Evolutionary conservation across 139 green algal species (phyloP).

Genomic region (Chlamydomonas incerta): DNA sequence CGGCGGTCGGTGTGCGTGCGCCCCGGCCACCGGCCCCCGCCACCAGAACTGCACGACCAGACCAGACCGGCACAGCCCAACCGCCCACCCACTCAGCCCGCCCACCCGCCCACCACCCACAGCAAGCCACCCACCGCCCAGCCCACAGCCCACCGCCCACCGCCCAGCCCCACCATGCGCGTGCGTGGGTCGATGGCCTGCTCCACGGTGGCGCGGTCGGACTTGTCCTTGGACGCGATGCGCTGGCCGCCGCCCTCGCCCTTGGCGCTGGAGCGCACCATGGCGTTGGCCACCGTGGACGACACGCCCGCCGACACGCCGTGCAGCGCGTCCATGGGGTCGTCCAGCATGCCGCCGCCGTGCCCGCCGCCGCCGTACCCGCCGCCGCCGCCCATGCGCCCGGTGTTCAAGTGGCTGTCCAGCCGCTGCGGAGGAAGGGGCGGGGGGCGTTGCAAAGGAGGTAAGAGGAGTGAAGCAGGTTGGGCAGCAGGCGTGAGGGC

Average conservation of each 20-base stretch:
- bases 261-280: conserved; percentile 46
- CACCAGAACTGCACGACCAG: no score
- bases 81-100: no score
- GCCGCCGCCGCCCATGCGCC: conserved; percentile 20
- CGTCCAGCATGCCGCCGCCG: conserved; percentile 45
- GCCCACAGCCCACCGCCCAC: not conserved
- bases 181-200: conserved; percentile 94
- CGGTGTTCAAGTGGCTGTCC: conserved; percentile 61
- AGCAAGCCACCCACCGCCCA: no score
- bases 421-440: conserved; percentile 57
- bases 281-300: conserved; percentile 56
- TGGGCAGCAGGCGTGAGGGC: no score
- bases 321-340: conserved; percentile 65
- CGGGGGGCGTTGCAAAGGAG: not conserved
- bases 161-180: conserved; percentile 79
- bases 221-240: conserved; percentile 75
- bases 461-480: not conserved
- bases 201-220: conserved; percentile 93
- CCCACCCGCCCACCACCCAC: no score
- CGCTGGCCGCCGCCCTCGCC: conserved; percentile 18
- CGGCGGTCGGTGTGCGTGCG: no score
- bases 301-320: conserved; percentile 52
- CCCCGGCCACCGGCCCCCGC: no score
- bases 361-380: not conserved
- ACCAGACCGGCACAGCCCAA: no score